Evolutionary conservation across 1,139 yeast genomes (phyloP).

Genomic region (Kodamaea anthophila): DNA sequence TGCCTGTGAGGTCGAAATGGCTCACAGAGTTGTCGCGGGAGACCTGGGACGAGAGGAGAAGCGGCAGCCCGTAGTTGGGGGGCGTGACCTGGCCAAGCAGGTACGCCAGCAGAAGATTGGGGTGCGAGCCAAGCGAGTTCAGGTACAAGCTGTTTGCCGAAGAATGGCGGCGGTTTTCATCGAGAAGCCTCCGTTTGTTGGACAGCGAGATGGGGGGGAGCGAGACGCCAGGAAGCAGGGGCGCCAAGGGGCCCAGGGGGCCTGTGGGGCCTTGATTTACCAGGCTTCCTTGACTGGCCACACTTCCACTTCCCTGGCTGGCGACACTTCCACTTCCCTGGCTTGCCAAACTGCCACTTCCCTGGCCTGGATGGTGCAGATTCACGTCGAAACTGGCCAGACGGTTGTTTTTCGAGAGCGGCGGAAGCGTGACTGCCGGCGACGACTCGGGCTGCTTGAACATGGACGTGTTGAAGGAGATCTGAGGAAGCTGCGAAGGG

Average conservation of each 20-base stretch:
- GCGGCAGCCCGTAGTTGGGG: slow-evolving; percentile 27
- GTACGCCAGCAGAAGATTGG: slow-evolving; percentile 9
- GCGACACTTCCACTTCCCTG: no score
- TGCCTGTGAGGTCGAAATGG: slow-evolving; percentile 28
- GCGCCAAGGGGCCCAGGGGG: no score
- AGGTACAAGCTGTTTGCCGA: slow-evolving; percentile 9
- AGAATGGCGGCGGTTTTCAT: slow-evolving; percentile 14
- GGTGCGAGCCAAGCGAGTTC: slow-evolving; percentile 11
- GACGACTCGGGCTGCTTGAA: slow-evolving; percentile 17
- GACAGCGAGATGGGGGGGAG: slow-evolving; percentile 12
- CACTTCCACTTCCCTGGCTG: no score
- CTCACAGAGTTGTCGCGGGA: slow-evolving; percentile 35
- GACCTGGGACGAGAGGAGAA: slow-evolving; percentile 22
- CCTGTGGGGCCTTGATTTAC: no score
- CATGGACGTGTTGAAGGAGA: slow-evolving; percentile 38
- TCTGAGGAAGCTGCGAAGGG: slow-evolving; percentile 13
- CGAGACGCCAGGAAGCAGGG: slow-evolving; percentile 4
- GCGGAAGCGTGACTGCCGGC: slow-evolving; percentile 4
- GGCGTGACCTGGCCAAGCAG: slow-evolving; percentile 22
- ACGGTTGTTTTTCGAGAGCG: slow-evolving; percentile 11
- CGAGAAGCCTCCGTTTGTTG: slow-evolving; percentile 13
- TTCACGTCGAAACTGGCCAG: slow-evolving; percentile 32
- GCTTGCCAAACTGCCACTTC: no score
- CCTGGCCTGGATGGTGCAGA: slow-evolving; percentile 1
- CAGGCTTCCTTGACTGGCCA: no score